Base-by-base conservation (phyloP, 768 basidiomycete species). In the Cystofilobasidium bisporidii region DNA sequence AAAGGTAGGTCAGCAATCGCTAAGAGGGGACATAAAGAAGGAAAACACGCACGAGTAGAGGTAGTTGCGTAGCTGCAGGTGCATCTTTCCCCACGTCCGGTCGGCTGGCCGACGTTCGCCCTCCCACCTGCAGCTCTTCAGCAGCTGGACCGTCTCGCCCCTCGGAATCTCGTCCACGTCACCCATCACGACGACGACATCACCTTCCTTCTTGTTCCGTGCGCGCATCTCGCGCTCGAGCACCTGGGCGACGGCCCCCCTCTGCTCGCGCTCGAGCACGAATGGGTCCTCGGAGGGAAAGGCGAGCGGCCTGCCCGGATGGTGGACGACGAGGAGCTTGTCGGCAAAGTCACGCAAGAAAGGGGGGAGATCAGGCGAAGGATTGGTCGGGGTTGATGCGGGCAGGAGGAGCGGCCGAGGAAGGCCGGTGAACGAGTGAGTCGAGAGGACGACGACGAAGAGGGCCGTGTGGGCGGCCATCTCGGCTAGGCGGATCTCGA, bases 121-220 rank as follows among this genome's bases (percentile, higher is more conserved):
- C 63, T 64, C 63, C 63, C 63, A 64, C 24, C 3, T 3, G 55
- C 63, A 86, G 41, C 77, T 74, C 72, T 80, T 80, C 53, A 86
- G 77, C 5, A 86, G 78, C 43, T 77, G 73, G 20, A 85, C 72
- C 30, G 85, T 82, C 66, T 82, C 80, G 14, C 76, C 75, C 0
- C 82, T 79, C 5, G 84, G 84, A 50, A 86, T 80, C 74, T 86
- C 85, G 72, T 86, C 85, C 17, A 85, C 74, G 73, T 86, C 84
- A 11, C 82, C 82, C 81, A 85, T 84, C 64, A 74, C 18, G 64
- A 85, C 74, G 45, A 85, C 81, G 47, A 85, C 57, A 12, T 65
- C 57, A 11, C 41, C 47, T 22, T 3, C 32, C 26, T 14, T 17
- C 50, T 33, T 24, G 3, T 43, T n/a, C 77, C n/a, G 77, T 74